Evolutionary conservation across 345 rosid genomes (phyloP), one percentile per base, ranked within the genome.

Genomic region (Brassica nigra): DNA sequence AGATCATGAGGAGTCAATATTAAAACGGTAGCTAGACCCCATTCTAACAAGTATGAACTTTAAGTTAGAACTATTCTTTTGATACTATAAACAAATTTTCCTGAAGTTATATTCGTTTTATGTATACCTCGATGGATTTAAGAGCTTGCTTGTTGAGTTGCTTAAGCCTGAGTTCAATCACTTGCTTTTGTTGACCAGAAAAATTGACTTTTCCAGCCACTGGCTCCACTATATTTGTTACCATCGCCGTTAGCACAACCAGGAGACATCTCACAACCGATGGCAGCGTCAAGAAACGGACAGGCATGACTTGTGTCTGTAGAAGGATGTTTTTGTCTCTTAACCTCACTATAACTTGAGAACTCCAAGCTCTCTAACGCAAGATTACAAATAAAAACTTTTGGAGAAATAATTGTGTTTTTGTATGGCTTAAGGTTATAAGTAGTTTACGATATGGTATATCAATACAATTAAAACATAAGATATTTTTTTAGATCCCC

Each of bases 101-200:
- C n/a, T 11, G 30, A 10, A 27, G 1, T 23, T 33, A 63, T 63
- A 5, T 6, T 63, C 9, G 62, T 49, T 49, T 4, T 14, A 14
- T 57, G 4, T 18, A 64, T 64, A 65, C 68, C 68, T 65, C 14
- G 28, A 65, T 33, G 23, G 68, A 15, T 34, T 33, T 65, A 34
- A 65, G 44, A 65, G 68, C 28, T 65, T 33, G 47, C 12, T 65
- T 65, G 47, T 65, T 65, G 47, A 65, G 47, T 65, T 65, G 68
- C 28, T 16, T 65, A 11, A 65, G 47, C 47, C 39, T 65, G 49
- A 34, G 47, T 65, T 65, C 68, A 34, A 7, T 63, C 27, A 8
- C 47, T 65, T 65, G 68, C 3, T 65, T 15, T 33, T 20, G 68
- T 65, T 65, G 47, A 65, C 47, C 47, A n/a, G 68, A 65, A 16